phyloP scores from a whole-genome alignment of 129 eudicot genomes.

The carrot (Daucus carota) region DNA sequence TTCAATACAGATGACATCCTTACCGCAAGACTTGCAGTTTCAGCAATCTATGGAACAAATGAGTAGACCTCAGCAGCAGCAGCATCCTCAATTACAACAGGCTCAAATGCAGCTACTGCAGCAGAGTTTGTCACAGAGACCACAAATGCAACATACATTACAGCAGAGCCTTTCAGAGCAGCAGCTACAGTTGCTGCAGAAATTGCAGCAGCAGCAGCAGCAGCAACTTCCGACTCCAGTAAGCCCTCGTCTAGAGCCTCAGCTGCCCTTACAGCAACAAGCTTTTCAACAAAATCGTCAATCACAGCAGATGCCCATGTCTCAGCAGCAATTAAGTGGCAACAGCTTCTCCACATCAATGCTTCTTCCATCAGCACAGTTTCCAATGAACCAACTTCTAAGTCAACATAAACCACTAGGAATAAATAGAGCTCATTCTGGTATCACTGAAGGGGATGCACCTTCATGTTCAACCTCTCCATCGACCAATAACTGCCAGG shows the following conservation, averaged over 20 bases:
- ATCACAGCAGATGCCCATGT: constrained; percentile 15
- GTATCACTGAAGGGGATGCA: constrained; percentile 49
- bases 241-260: constrained; percentile 45
- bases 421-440: constrained; percentile 38
- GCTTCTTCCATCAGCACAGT: constrained; percentile 41
- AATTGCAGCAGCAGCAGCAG: constrained; percentile 59
- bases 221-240: constrained; percentile 33
- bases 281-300: constrained; percentile 43
- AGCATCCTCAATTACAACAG: constrained; percentile 36
- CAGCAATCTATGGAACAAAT: constrained; percentile 65
- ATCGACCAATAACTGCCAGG: constrained; percentile 60
- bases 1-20: constrained; percentile 32
- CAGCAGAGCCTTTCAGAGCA: constrained; percentile 54
- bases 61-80: constrained; percentile 41
- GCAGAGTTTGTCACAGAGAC: constrained; percentile 40
- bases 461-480: constrained; percentile 93
- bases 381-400: constrained; percentile 45
- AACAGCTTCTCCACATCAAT: constrained; percentile 44
- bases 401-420: constrained; percentile 39
- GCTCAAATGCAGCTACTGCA: constrained; percentile 37
- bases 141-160: constrained; percentile 27
- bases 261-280: constrained; percentile 37
- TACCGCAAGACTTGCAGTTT: constrained; percentile 47
- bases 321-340: constrained; percentile 46
- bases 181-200: constrained; percentile 58